Percentiles rank a stretch among this genome's conserved stretches.
These are phyloP conservation scores for Nicotiana attenuata DNA, from an alignment of 257 asterid species.

Conservation along the genomic window DNA sequence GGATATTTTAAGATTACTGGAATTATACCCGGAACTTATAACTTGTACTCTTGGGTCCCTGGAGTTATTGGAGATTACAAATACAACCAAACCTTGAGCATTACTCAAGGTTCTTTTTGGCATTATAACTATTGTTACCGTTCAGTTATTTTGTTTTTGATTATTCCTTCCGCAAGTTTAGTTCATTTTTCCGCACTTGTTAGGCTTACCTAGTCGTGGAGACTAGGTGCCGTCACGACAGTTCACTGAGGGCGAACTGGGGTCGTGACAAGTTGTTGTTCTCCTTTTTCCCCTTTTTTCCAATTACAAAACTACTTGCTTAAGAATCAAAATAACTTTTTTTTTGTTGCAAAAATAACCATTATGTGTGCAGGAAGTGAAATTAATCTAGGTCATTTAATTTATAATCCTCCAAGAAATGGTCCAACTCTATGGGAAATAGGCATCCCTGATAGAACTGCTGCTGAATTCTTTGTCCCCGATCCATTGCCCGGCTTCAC, in stretches of 20 bases:
- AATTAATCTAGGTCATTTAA: conserved; percentile 11
- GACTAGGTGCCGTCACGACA: too few relatives aligned
- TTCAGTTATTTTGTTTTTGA: too few relatives aligned
- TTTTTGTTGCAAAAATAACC: neutral
- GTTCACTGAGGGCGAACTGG: too few relatives aligned
- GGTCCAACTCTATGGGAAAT: conserved; percentile 75
- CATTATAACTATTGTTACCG: too few relatives aligned
- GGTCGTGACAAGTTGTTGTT: too few relatives aligned
- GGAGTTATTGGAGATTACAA: conserved; percentile 19
- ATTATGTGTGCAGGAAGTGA: conserved; percentile 21
- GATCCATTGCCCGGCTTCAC: conserved; percentile 25
- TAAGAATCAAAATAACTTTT: neutral
- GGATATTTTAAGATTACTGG: conserved; percentile 14
- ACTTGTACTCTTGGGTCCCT: conserved; percentile 18
- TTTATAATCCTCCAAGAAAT: conserved; percentile 49
- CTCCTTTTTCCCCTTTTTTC: neutral
- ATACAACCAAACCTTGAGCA: neutral
- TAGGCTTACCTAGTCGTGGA: too few relatives aligned
- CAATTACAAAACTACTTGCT: neutral
- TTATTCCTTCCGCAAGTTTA: too few relatives aligned
- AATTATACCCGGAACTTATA: conserved; percentile 12
- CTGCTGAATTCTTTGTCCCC: conserved; percentile 61
- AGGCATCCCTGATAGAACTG: conserved; percentile 61
- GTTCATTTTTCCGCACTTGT: too few relatives aligned
- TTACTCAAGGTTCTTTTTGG: conserved; percentile 9